Conservation (phyloP, 495 filamentous ascomycete genomes). For the Pyrenula massariospora region DNA sequence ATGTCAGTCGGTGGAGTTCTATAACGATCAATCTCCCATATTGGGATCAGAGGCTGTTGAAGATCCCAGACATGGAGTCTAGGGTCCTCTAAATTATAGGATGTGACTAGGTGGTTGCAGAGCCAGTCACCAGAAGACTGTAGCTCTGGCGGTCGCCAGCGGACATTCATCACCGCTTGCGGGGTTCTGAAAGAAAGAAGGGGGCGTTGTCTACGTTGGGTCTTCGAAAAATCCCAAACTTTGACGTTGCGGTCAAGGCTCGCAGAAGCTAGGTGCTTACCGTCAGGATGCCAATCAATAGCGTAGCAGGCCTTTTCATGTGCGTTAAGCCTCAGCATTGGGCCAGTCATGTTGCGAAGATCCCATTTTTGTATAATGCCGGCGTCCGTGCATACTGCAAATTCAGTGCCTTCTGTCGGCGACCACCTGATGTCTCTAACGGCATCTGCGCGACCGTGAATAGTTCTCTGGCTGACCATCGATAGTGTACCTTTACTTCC, state of each 20-base stretch:
- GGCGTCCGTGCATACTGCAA: constrained; percentile 84
- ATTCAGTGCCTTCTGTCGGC: constrained; percentile 69
- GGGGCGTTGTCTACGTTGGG: constrained; percentile 70
- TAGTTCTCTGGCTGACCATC: constrained; percentile 42
- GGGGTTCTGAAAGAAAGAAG: constrained; percentile 46
- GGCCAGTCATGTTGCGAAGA: constrained; percentile 42
- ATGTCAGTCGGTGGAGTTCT: constrained; percentile 60
- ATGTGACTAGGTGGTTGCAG: constrained; percentile 56
- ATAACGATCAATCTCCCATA: constrained; percentile 71
- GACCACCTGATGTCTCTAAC: constrained; percentile 86
- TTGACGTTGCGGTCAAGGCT: constrained; percentile 73
- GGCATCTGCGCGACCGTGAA: constrained; percentile 58
- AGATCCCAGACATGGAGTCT: constrained; percentile 88
- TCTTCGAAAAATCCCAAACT: constrained; percentile 84
- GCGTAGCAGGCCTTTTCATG: constrained; percentile 70
- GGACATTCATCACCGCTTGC: constrained; percentile 59
- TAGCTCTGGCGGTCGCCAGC: constrained; percentile 73
- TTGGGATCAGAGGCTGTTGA: constrained; percentile 73
- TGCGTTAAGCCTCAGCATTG: constrained; percentile 65
- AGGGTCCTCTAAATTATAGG: constrained; percentile 54
- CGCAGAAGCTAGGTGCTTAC: constrained; percentile 76
- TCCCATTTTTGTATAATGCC: constrained; percentile 68
- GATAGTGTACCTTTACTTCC: constrained; percentile 35
- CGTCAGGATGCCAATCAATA: constrained; percentile 94
- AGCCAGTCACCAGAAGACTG: constrained; percentile 53